Evolutionary conservation across 2,329 filamentous ascomycete genomes (phyloP).

Genomic region (Nothomitra cinnamomea): DNA sequence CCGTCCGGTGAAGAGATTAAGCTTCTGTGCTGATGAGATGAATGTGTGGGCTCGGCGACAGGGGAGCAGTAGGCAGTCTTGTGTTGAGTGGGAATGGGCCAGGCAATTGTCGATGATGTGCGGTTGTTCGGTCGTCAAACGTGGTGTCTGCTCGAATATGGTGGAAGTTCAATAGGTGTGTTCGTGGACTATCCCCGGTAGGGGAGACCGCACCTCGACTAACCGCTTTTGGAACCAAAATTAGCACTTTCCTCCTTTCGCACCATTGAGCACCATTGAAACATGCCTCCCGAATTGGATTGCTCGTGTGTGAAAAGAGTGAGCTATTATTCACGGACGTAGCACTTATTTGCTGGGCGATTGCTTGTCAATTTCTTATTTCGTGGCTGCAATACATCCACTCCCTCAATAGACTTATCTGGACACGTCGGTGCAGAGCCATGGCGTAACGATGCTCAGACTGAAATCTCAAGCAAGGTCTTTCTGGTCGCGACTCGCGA

Average conservation of each 20-base stretch:
- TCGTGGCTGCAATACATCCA: no score
- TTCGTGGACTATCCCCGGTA: slow-evolving; percentile 1
- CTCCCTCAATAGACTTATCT: no score
- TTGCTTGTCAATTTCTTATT: no score
- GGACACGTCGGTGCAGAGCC: no score
- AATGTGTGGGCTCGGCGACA: neutral
- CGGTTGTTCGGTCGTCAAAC: neutral
- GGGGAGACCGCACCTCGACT: neutral
- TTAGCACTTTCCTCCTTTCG: neutral
- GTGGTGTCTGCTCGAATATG: neutral
- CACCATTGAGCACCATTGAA: neutral
- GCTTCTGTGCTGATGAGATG: neutral
- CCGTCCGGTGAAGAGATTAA: neutral
- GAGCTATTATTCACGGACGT: no score
- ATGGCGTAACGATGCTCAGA: no score
- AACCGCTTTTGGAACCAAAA: neutral
- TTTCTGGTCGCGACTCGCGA: neutral
- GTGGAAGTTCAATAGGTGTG: neutral
- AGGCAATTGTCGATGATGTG: slow-evolving; percentile 3
- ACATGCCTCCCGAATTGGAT: neutral
- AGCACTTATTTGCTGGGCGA: no score
- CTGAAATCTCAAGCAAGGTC: no score
- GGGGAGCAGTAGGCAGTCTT: neutral
- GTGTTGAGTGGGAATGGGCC: neutral
- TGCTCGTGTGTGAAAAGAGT: neutral